Evolutionary conservation across 805 yeast genomes (phyloP), one percentile per base, ranked within the genome.

Genomic region (Spencermartinsiella europaea): DNA sequence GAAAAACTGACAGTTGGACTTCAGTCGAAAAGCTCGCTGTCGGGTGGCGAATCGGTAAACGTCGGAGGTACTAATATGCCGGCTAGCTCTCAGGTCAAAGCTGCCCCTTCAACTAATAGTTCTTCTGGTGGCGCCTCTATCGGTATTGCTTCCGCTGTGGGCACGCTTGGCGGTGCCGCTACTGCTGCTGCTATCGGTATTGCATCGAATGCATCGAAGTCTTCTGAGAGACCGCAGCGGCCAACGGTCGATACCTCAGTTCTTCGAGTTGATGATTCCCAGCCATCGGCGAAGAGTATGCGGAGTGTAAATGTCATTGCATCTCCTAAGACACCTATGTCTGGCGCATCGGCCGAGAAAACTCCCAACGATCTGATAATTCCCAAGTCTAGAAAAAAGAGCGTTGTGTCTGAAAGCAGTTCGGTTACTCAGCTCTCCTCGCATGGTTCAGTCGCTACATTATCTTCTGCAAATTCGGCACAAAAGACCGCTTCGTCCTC

Each of bases 171-270:
- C 10, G 42, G 33, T n/a, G 20, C 37, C 8, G 20, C 8, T 5
- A 8, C 15, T 34, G 20, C 37, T 34, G 37, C 37, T 34, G 37
- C 37, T 5, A 34, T n/a, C 37, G 20, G 15, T n/a, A 15, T 16
- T 15, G 16, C 37, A 34, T 5, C 37, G 20, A 15, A 8, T n/a
- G 37, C 20, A 7, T 5, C 37, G 15, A n/a, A n/a, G 7, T 20
- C 40, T 37, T 10, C 21, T 16, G 40, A 37, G 21, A 15, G 21
- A 37, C 40, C 20, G 40, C 40, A 15, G 31, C 31, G 31, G 31
- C 40, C 40, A 17, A 19, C 40, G 22, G 22, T 10, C 10, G 40
- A 12, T 38, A 25, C 42, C 31, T n/a, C 16, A 21, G 8, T 19
- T 38, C n/a, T 7, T 27, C 34, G 34, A 25, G 31, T 25, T 25